Conservation (phyloP, 192 early-diverging fungal genomes). For the Coemansia sp. region DNA sequence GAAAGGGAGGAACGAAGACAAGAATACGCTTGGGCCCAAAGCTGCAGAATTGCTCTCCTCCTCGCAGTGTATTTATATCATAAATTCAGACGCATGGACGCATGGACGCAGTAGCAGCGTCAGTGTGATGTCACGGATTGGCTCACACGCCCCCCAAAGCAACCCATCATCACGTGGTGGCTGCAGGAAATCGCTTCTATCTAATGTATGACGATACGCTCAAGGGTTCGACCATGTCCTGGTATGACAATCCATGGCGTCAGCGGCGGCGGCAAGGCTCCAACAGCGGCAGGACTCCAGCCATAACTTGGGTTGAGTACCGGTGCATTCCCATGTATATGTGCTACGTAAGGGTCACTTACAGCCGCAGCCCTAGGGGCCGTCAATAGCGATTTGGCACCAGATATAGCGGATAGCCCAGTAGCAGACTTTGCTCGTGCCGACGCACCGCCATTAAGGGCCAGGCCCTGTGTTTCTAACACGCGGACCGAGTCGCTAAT, state of each 20-base stretch:
- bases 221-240: not conserved
- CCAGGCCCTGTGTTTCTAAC: slow-evolving; percentile 24
- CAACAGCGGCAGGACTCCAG: slow-evolving; percentile 21
- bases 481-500: slow-evolving; percentile 41
- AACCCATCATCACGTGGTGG: not conserved
- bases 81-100: not conserved
- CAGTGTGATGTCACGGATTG: not conserved
- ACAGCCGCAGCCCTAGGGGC: not conserved
- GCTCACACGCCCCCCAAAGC: not conserved
- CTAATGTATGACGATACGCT: not conserved
- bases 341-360: slow-evolving; percentile 31
- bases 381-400: slow-evolving; percentile 19
- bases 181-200: not conserved
- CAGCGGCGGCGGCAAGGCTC: not conserved
- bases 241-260: not conserved
- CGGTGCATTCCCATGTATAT: slow-evolving; percentile 39
- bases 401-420: slow-evolving; percentile 25
- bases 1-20: not conserved
- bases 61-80: not conserved
- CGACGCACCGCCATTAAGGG: slow-evolving; percentile 18
- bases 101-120: not conserved
- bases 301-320: slow-evolving; percentile 49
- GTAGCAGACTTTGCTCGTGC: slow-evolving; percentile 25
- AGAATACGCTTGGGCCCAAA: not conserved
- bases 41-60: not conserved